phyloP scores from a whole-genome alignment of 352 stramenopile genomes.

The Pythium diclinum region DNA sequence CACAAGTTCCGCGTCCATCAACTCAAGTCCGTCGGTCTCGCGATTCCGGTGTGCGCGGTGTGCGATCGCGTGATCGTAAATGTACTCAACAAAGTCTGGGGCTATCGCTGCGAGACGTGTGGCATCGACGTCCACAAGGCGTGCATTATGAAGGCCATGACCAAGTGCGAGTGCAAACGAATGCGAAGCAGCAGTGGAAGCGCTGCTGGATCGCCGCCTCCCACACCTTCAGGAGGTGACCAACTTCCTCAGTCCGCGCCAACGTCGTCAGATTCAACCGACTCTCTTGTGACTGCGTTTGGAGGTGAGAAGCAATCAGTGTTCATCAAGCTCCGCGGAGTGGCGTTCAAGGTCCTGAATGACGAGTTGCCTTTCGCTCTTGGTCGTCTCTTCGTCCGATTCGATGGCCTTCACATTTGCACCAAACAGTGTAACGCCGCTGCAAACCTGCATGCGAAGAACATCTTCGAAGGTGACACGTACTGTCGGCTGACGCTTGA shows the following conservation, averaged over 20 bases:
- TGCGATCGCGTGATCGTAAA: constrained; percentile 86
- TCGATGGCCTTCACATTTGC: constrained; percentile 79
- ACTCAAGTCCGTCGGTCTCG: constrained; percentile 79
- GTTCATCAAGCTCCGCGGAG: constrained; percentile 27
- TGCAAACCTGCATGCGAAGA: constrained; percentile 73
- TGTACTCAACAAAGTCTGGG: constrained; percentile 72
- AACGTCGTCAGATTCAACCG: not conserved
- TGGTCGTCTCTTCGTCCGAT: constrained; percentile 69
- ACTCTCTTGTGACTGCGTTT: not conserved
- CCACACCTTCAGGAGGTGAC: constrained; percentile 9
- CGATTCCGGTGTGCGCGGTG: constrained; percentile 72
- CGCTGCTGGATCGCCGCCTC: constrained; percentile 6
- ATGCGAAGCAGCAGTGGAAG: constrained; percentile 3
- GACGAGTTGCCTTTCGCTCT: constrained; percentile 35
- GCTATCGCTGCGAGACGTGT: constrained; percentile 81
- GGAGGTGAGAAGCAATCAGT: constrained; percentile 3
- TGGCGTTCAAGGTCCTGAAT: constrained; percentile 50
- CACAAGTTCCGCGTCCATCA: constrained; percentile 88
- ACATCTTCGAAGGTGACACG: constrained; percentile 85
- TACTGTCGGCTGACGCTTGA: constrained; percentile 79
- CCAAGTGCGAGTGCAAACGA: constrained; percentile 59
- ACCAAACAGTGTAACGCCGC: constrained; percentile 71
- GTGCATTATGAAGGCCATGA: constrained; percentile 87
- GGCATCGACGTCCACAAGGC: constrained; percentile 80
- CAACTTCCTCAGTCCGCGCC: not conserved